Conservation (phyloP, 495 filamentous ascomycete genomes). For the Cercophora samala region DNA sequence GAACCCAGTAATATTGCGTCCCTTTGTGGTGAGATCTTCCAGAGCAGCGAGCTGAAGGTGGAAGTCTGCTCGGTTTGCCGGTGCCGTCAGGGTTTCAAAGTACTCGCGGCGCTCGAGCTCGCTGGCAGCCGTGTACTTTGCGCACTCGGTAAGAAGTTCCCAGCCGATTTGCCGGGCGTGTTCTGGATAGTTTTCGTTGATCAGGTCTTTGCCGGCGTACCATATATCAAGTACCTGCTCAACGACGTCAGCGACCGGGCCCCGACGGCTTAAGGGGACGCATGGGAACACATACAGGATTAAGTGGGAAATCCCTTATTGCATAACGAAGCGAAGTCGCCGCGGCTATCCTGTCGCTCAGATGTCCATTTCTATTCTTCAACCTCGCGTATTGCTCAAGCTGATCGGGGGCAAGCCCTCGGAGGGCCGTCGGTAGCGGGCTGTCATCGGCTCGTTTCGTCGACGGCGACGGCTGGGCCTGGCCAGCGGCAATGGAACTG, state of each 20-base stretch:
- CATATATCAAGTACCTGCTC: constrained; percentile 53
- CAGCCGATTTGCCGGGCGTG: constrained; percentile 57
- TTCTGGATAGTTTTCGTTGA: constrained; percentile 51
- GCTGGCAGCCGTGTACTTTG: constrained; percentile 55
- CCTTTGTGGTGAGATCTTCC: constrained; percentile 59
- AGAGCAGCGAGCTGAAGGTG: constrained; percentile 61
- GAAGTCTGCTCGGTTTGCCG: constrained; percentile 55
- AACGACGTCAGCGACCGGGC: constrained; percentile 9
- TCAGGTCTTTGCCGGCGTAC: constrained; percentile 61
- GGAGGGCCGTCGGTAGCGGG: constrained; percentile 23
- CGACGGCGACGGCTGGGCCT: constrained; percentile 12
- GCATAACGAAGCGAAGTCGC: constrained; percentile 53
- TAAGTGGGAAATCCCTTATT: constrained; percentile 56
- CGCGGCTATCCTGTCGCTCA: constrained; percentile 51
- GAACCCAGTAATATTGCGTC: constrained; percentile 61
- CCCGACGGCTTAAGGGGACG: background rate
- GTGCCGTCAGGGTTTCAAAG: constrained; percentile 56
- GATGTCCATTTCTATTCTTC: constrained; percentile 47
- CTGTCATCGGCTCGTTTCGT: constrained; percentile 34
- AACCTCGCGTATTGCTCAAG: constrained; percentile 43
- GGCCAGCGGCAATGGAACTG: constrained; percentile 22
- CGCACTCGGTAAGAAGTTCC: constrained; percentile 62
- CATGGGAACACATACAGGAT: constrained; percentile 39
- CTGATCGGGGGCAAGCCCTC: constrained; percentile 40
- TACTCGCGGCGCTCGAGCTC: constrained; percentile 63